Evolutionary conservation across 305 asterid species (phyloP).

Genomic region (Salvia sclarea): DNA sequence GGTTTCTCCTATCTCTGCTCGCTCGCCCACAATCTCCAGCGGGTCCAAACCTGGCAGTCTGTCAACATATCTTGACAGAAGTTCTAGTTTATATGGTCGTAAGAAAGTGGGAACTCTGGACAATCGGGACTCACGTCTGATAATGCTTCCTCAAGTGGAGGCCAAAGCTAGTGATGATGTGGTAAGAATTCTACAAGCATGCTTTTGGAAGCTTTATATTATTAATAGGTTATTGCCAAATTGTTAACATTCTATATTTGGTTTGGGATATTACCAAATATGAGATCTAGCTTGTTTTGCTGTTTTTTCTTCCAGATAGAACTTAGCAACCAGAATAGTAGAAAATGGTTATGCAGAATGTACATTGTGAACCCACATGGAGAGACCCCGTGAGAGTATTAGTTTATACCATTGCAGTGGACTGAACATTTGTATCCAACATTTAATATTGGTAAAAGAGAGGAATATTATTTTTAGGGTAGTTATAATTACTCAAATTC

Average conservation of each 20-base stretch:
- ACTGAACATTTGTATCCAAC: slow-evolving; percentile 11
- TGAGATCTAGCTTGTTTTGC: slow-evolving; percentile 9
- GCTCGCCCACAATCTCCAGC: slow-evolving; percentile 63
- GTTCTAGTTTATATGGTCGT: slow-evolving; percentile 56
- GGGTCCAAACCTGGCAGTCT: slow-evolving; percentile 62
- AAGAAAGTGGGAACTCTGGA: slow-evolving; percentile 75
- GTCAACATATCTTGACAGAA: slow-evolving; percentile 54
- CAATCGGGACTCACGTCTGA: slow-evolving; percentile 79
- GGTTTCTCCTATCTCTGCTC: slow-evolving; percentile 50
- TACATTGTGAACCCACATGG: not conserved
- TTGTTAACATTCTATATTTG: slow-evolving; percentile 11
- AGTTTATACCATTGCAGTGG: slow-evolving; percentile 21
- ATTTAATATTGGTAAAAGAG: slow-evolving; percentile 14
- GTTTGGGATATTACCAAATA: not conserved
- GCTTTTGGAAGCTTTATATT: not conserved
- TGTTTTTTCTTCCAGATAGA: slow-evolving; percentile 23
- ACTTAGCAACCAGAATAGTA: not conserved
- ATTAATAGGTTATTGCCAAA: not conserved
- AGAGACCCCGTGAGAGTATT: not conserved
- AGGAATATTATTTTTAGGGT: not conserved
- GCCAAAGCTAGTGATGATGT: slow-evolving; percentile 89
- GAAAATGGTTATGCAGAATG: slow-evolving; percentile 23
- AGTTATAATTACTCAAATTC: not conserved
- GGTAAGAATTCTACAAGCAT: slow-evolving; percentile 51
- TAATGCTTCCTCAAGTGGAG: slow-evolving; percentile 97